Evolutionary conservation across 495 filamentous ascomycete species (phyloP).

Genomic region (Daldinia childiae): DNA sequence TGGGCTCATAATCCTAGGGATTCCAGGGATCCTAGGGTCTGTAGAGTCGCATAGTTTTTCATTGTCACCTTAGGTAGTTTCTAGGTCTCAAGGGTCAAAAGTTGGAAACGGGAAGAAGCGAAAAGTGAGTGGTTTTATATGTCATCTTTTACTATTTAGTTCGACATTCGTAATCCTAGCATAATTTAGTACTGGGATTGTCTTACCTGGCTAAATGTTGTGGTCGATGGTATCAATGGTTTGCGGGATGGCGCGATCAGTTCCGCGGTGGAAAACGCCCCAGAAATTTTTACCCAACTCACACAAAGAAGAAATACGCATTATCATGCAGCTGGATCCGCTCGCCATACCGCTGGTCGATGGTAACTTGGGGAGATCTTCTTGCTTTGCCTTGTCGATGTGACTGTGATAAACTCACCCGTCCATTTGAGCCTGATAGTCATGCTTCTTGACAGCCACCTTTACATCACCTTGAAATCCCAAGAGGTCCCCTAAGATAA

Average conservation of each 20-base stretch:
- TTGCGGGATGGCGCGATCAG: constrained; percentile 48
- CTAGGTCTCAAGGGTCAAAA: constrained; percentile 12
- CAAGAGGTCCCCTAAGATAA: constrained; percentile 19
- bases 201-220: constrained; percentile 41
- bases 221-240: constrained; percentile 43
- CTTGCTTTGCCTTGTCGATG: constrained; percentile 30
- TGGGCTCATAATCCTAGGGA: background rate
- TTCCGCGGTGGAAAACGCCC: constrained; percentile 30
- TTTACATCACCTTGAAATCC: constrained; percentile 22
- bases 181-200: constrained; percentile 23
- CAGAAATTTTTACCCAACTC: constrained; percentile 19
- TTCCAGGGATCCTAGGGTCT: background rate
- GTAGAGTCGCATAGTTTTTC: background rate
- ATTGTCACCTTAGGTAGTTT: background rate
- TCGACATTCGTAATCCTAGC: constrained; percentile 25
- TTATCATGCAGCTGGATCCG: constrained; percentile 38
- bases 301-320: constrained; percentile 31
- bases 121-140: constrained; percentile 17
- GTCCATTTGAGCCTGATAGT: constrained; percentile 27
- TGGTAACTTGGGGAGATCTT: constrained; percentile 38
- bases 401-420: constrained; percentile 29
- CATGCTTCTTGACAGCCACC: constrained; percentile 1
- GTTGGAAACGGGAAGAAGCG: constrained; percentile 12
- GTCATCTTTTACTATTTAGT: constrained; percentile 18
- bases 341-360: constrained; percentile 41